Base-by-base conservation (phyloP, 768 basidiomycete genomes). In the Tricholoma furcatifolium region DNA sequence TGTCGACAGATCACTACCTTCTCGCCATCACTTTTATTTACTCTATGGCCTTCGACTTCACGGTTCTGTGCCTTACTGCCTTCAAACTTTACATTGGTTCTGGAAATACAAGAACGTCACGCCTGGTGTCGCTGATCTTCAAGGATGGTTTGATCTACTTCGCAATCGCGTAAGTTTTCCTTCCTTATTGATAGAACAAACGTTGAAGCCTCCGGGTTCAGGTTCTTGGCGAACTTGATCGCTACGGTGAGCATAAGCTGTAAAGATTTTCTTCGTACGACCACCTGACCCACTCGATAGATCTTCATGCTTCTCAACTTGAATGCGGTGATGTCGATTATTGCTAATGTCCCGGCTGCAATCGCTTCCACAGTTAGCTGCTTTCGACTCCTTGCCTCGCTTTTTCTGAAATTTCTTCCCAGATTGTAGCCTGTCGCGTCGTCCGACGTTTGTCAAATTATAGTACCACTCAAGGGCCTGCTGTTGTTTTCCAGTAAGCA, bases 121-220 rank as follows among this genome's bases (percentile, higher is more conserved):
- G 75, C 34, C 79, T 89, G 18, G 79, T 85, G 43, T 76, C 68
- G 43, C 77, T 88, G 47, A 81, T 89, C 54, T 88, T 89, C 66
- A 72, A 72, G n/a, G 87, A 88, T 61, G 87, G 87, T 20, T 63
- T 88, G 44, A 83, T 87, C 43, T 88, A 83, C 70, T 88, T 88
- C 63, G 64, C 79, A 59, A 81, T 88, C 50, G 86, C 86, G 83
- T 87, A 64, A 69, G 85, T 65, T 32, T 30, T 45, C 23, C 7
- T 45, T 41, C 44, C 35, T 3, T 47, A 51, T 48, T 23, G 24
- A 53, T 38, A 1, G 42, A 11, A 14, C 5, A 8, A n/a, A 20
- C 43, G 11, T 54, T 43, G 57, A 47, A 48, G 44, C 52, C 56
- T 38, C 42, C 35, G 35, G 8, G 57, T 34, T 51, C 60, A 87